These are phyloP conservation scores for Botrytis sinoallii DNA, from an alignment of 2,329 filamentous ascomycete genomes.

Conservation along the genomic window DNA sequence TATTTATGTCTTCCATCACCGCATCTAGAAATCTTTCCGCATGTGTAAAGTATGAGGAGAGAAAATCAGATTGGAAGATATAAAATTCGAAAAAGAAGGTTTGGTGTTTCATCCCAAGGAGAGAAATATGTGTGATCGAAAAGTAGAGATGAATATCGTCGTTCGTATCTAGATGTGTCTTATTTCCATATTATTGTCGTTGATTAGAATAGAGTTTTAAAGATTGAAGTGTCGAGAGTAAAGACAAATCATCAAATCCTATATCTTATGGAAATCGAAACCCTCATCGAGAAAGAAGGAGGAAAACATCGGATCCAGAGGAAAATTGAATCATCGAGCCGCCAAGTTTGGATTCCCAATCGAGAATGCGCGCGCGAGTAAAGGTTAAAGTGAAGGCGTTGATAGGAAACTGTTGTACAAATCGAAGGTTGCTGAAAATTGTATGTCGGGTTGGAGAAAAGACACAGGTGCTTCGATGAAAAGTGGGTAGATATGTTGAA, in stretches of 20 bases:
- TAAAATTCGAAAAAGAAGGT: neutral
- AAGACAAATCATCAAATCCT: neutral
- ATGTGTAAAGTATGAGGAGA: neutral
- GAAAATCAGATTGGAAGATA: neutral
- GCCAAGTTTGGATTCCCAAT: neutral
- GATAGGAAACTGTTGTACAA: conserved; percentile 3
- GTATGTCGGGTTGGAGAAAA: neutral
- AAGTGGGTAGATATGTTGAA: conserved; percentile 3
- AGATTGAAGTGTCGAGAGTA: neutral
- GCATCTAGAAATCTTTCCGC: neutral
- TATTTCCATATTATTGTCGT: neutral
- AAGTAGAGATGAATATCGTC: neutral
- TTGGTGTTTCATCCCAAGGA: neutral
- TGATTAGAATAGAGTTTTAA: neutral
- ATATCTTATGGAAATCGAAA: neutral
- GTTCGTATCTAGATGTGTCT: neutral
- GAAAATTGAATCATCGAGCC: neutral
- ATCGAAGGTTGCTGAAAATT: neutral
- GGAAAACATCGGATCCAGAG: neutral
- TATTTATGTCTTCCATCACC: neutral
- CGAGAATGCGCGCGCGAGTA: neutral
- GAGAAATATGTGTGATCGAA: neutral
- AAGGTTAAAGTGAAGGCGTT: neutral
- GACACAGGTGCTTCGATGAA: neutral
- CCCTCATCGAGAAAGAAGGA: neutral